Evolutionary conservation across 176 grass and related monocot genomes (phyloP), one percentile per base, ranked within the genome.

Genomic region (Canna indica): DNA sequence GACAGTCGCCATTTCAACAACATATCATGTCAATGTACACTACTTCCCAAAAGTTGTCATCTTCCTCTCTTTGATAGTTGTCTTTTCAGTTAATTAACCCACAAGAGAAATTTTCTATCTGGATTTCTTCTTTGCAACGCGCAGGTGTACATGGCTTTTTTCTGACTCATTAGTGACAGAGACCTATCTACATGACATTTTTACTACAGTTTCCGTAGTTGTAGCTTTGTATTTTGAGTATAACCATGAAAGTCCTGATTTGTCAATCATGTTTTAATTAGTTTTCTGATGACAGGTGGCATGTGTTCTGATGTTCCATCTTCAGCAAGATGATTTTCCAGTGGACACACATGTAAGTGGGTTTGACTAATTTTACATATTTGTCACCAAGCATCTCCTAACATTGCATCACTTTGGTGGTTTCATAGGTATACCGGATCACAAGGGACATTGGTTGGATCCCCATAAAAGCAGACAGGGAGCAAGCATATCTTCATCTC

Each of bases 401-500:
- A 24, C 34, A 66, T 38, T 24, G 10, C 26, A 36, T 38, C 4
- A 38, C 29, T 38, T 8, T 22, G 29, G 33, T 66, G 33, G 34
- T 36, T 66, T 66, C 18, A n/a, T 18, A 66, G 63, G 63, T 66
- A 3, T 66, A 38, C 22, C 63, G 63, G 17, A 66, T 66, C 18
- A 39, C 63, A 11, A 66, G 33, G 33, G 63, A 38, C 18, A 66
- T 66, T 66, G 63, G 63, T 38, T 66, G 63, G 63, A 38, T 66
- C 33, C 63, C 63, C 18, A 38, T 38, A 3, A 66, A 66, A 66
- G 63, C 63, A 38, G 35, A 66, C 32, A 66, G 63, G 18, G 63
- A 66, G 33, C 63, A 66, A 41, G 84, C 94, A 17, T 93, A 99
- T 74, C 45, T 90, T 66, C 86, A 99, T 82, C 83, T 93, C 42